Percentiles rank a stretch among this genome's conserved stretches.
Evolutionary conservation across 2,329 filamentous ascomycete genomes (phyloP).

Genomic region (Ciborinia camelliae): DNA sequence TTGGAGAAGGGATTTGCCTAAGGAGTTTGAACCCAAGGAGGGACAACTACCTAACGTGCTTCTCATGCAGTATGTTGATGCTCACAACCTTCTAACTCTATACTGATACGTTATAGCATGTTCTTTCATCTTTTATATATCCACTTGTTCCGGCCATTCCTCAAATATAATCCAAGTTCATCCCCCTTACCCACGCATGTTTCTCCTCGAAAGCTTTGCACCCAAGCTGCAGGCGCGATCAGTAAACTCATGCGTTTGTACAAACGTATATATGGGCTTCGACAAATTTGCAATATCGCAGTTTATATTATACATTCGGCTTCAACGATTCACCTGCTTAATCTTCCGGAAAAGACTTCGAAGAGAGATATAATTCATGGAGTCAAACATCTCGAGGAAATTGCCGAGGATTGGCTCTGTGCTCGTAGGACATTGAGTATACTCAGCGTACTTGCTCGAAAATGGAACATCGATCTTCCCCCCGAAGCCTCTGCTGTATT

Average conservation of each 20-base stretch:
- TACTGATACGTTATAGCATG: conserved; percentile 62
- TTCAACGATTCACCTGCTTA: conserved; percentile 90
- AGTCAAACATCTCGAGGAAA: conserved; percentile 88
- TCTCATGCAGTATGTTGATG: conserved; percentile 70
- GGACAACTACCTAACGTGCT: conserved; percentile 82
- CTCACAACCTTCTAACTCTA: conserved; percentile 2
- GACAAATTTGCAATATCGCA: conserved; percentile 93
- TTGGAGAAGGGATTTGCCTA: conserved; percentile 81
- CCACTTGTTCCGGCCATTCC: conserved; percentile 89
- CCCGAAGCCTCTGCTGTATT: conserved; percentile 76
- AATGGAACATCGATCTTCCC: conserved; percentile 85
- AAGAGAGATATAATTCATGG: conserved; percentile 87
- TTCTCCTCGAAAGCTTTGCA: conserved; percentile 86
- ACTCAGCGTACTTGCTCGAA: conserved; percentile 77
- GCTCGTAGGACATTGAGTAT: conserved; percentile 82
- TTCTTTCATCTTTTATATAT: conserved; percentile 96
- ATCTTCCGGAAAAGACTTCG: conserved; percentile 88
- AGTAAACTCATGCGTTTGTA: conserved; percentile 94
- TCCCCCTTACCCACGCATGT: conserved; percentile 85
- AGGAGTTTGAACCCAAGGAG: conserved; percentile 84
- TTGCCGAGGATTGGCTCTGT: conserved; percentile 91
- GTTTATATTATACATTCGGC: conserved; percentile 95
- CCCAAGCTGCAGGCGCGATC: conserved; percentile 81
- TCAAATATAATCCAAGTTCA: conserved; percentile 78
- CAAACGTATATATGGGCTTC: conserved; percentile 84